Evolutionary conservation across 2,329 filamentous ascomycete species (phyloP).

Genomic region (Phoma herbarum): DNA sequence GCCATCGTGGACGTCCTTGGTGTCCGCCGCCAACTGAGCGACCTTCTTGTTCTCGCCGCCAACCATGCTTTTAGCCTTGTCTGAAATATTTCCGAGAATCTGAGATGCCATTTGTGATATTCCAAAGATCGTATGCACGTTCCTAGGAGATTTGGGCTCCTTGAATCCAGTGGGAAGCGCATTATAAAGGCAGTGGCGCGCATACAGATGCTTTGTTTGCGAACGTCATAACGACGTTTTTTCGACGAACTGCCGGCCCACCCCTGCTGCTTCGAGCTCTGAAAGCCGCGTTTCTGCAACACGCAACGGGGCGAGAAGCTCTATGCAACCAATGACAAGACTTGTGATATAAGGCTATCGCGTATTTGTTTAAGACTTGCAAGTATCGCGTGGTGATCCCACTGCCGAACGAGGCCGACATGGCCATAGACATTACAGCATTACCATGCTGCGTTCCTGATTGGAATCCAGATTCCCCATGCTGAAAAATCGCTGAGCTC

Average conservation of each 20-base stretch:
- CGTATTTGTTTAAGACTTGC: conserved; percentile 6
- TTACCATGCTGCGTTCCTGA: conserved; percentile 30
- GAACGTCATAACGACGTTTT: conserved; percentile 35
- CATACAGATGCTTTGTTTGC: conserved; percentile 24
- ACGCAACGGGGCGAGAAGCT: conserved; percentile 6
- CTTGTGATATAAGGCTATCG: conserved; percentile 22
- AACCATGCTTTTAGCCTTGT: conserved; percentile 46
- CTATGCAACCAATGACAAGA: conserved; percentile 24
- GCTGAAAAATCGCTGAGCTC: conserved; percentile 31
- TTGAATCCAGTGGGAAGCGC: conserved; percentile 12
- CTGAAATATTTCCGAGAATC: conserved; percentile 39
- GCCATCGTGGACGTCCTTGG: conserved; percentile 63
- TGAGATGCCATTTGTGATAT: conserved; percentile 41
- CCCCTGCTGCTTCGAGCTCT: conserved; percentile 22
- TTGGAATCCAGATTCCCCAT: conserved; percentile 35
- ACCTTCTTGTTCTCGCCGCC: conserved; percentile 62
- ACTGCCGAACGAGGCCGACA: conserved; percentile 32
- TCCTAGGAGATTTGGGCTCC: conserved; percentile 14
- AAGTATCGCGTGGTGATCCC: conserved; percentile 25
- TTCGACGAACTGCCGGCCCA: conserved; percentile 24
- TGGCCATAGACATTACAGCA: conserved; percentile 29
- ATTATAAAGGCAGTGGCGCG: background rate
- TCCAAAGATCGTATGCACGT: conserved; percentile 10
- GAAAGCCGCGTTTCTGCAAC: conserved; percentile 22
- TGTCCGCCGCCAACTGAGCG: conserved; percentile 67